Evolutionary conservation across 2,329 filamentous ascomycete genomes (phyloP).

Genomic region (Xylariaceae sp.): DNA sequence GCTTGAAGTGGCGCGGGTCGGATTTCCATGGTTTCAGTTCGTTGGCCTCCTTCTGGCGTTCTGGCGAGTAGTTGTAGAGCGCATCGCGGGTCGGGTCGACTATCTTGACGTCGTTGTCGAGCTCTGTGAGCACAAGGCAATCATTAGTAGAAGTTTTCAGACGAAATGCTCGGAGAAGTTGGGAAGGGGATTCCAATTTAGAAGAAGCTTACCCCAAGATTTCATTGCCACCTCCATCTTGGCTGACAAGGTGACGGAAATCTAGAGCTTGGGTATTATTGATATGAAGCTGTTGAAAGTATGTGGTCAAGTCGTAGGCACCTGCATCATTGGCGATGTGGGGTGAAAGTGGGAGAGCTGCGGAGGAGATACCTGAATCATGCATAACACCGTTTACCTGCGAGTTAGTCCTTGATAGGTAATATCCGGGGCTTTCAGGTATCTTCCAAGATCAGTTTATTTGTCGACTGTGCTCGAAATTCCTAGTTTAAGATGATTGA

Average conservation of each 20-base stretch:
- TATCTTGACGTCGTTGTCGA: conserved; percentile 84
- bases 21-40: conserved; percentile 75
- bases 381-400: too few relatives aligned
- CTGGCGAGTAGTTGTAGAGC: conserved; percentile 82
- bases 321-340: conserved; percentile 8
- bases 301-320: conserved; percentile 16
- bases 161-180: conserved; percentile 19
- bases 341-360: conserved; percentile 28
- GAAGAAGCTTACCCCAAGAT: conserved; percentile 61
- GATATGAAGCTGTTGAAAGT: conserved; percentile 4
- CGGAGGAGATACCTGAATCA: too few relatives aligned
- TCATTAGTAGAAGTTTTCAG: conserved; percentile 13
- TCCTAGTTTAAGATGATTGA: too few relatives aligned
- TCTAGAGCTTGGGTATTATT: conserved; percentile 9
- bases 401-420: too few relatives aligned
- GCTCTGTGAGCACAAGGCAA: conserved; percentile 62
- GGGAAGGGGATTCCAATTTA: conserved; percentile 10
- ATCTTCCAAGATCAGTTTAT: too few relatives aligned
- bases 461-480: too few relatives aligned
- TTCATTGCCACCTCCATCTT: conserved; percentile 64
- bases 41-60: conserved; percentile 70
- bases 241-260: conserved; percentile 20
- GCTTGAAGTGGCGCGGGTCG: conserved; percentile 88
- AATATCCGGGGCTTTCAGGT: too few relatives aligned
- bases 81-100: conserved; percentile 88